phyloP scores from a whole-genome alignment of 495 filamentous ascomycete species.

The Aspergillus bridgeri region DNA sequence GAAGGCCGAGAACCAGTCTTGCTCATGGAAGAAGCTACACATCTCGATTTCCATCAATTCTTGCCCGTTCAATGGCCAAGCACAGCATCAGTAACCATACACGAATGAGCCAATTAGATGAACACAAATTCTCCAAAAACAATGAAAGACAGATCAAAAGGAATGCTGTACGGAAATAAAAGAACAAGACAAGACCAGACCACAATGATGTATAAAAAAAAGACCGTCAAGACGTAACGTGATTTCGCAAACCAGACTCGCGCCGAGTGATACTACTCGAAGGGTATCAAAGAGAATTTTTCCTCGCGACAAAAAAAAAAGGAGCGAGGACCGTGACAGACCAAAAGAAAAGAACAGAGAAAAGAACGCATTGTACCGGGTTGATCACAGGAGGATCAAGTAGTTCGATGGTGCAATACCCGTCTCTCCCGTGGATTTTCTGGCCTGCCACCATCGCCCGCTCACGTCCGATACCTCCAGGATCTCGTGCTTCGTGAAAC shows the following conservation, averaged over 20 bases:
- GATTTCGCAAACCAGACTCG: constrained; percentile 36
- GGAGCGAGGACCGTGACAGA: constrained; percentile 23
- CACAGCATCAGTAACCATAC: constrained; percentile 3
- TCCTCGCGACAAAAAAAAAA: constrained; percentile 23
- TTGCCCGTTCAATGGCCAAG: constrained; percentile 13
- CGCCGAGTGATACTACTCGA: constrained; percentile 41
- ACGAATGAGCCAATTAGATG: constrained; percentile 16
- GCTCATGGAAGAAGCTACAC: too few species aligned
- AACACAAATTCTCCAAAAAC: constrained; percentile 13
- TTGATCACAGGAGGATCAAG: constrained; percentile 82
- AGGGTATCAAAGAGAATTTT: constrained; percentile 48
- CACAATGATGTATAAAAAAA: constrained; percentile 15
- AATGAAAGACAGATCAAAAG: constrained; percentile 9
- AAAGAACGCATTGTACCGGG: constrained; percentile 22
- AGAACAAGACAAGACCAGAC: constrained; percentile 5
- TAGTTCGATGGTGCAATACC: constrained; percentile 98
- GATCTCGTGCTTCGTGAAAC: constrained; percentile 94
- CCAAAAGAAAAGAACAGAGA: constrained; percentile 24
- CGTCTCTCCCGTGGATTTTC: constrained; percentile 91
- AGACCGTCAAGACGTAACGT: constrained; percentile 46
- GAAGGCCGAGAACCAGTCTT: too few species aligned
- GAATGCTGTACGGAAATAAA: neutral
- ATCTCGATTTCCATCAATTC: too few species aligned
- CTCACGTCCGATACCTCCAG: constrained; percentile 96
- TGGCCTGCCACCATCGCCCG: constrained; percentile 97